A percentile compares a stretch with the other conserved stretches of the same genome.
These are phyloP conservation scores for Chaetomium tenue DNA, from an alignment of 495 filamentous ascomycete species.

Conservation along the genomic window DNA sequence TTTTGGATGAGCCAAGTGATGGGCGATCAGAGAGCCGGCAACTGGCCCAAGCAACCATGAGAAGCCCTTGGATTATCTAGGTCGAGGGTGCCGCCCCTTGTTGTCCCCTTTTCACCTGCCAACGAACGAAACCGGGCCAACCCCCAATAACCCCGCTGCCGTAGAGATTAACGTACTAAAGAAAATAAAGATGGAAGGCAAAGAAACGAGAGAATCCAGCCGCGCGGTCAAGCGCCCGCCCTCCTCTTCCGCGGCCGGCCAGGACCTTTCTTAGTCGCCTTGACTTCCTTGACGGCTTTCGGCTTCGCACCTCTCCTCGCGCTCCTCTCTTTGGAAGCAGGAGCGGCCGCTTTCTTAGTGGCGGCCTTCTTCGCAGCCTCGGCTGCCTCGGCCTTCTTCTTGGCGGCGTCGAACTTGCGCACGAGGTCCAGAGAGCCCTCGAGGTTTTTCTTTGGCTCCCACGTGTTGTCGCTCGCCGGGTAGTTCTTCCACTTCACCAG, in stretches of 20 bases:
- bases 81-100: not conserved
- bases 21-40: not conserved
- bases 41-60: not conserved
- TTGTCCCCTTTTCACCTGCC: not conserved
- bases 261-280: constrained; percentile 18
- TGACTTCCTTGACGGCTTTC: constrained; percentile 22
- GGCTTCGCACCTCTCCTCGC: constrained; percentile 3
- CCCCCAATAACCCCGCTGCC: not conserved
- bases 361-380: constrained; percentile 15
- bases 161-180: not conserved
- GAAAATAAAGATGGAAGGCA: not conserved
- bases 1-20: not conserved
- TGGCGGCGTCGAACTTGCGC: constrained; percentile 31
- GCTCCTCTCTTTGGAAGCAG: constrained; percentile 12
- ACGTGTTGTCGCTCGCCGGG: constrained; percentile 37
- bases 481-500: constrained; percentile 47
- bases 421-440: constrained; percentile 29
- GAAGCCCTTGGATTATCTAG: not conserved
- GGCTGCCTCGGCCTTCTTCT: constrained; percentile 27
- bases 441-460: constrained; percentile 45
- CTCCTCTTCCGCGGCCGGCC: constrained; percentile 17
- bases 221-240: constrained; percentile 3
- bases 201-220: not conserved
- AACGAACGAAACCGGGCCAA: not conserved
- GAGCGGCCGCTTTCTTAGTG: not conserved